Conservation (phyloP, 1,284 basidiomycete genomes). For the Inonotus obliquus region DNA sequence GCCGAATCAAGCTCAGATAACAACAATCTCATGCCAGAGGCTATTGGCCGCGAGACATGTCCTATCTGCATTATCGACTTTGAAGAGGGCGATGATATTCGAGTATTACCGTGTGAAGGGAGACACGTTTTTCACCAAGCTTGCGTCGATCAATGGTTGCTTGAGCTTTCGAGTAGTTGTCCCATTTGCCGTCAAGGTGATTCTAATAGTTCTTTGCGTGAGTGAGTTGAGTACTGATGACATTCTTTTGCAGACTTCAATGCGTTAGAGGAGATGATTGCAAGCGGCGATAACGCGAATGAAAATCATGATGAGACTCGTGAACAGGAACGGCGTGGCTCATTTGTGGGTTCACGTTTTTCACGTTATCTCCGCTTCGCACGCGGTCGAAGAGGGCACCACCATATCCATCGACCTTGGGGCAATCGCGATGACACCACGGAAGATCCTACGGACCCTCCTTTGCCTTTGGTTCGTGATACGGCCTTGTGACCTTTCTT, state of each 20-base stretch:
- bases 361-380: constrained; percentile 67
- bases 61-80: constrained; percentile 94
- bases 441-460: constrained; percentile 28
- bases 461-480: constrained; percentile 25
- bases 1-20: constrained; percentile 16
- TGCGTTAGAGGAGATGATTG: constrained; percentile 44
- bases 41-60: constrained; percentile 79
- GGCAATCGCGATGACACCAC: constrained; percentile 15
- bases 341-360: constrained; percentile 42
- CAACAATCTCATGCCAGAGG: constrained; percentile 49
- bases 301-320: constrained; percentile 26
- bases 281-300: constrained; percentile 28
- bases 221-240: not conserved
- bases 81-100: constrained; percentile 86
- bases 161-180: constrained; percentile 86
- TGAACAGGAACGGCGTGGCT: constrained; percentile 27
- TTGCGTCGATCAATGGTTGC: constrained; percentile 83
- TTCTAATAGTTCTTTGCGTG: not conserved
- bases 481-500: not conserved
- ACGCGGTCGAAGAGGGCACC: constrained; percentile 35
- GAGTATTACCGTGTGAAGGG: constrained; percentile 85
- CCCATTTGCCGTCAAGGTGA: constrained; percentile 86
- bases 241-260: constrained; percentile 38
- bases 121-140: constrained; percentile 83
- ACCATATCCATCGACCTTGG: constrained; percentile 16